A percentile compares a stretch with the other conserved stretches of the same genome.
These are phyloP conservation scores for Gnomoniopsis sp. DNA, from an alignment of 2,329 filamentous ascomycete genomes.

Conservation along the genomic window DNA sequence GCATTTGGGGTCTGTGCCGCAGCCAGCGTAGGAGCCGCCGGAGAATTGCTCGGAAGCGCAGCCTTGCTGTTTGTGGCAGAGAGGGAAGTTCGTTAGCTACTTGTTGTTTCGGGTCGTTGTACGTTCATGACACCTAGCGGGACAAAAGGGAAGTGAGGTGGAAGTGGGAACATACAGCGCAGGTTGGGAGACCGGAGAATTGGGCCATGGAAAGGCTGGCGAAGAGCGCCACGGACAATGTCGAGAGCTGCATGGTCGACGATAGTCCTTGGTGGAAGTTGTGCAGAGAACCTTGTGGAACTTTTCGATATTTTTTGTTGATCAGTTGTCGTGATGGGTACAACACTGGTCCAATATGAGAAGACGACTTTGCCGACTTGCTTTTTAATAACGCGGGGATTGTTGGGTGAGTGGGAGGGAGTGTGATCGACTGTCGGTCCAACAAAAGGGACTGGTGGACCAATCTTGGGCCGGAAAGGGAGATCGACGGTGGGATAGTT, in stretches of 20 bases:
- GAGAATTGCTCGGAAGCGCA: constrained; percentile 29
- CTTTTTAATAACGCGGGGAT: too few species aligned
- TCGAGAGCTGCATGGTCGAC: constrained; percentile 41
- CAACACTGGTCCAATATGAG: too few species aligned
- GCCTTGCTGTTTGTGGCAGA: constrained; percentile 22
- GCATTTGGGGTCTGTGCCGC: constrained; percentile 33
- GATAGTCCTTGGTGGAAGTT: neutral
- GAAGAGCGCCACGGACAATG: constrained; percentile 47
- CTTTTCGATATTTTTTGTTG: neutral
- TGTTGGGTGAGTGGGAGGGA: neutral
- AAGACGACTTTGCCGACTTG: too few species aligned
- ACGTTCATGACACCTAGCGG: neutral
- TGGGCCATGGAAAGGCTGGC: constrained; percentile 52
- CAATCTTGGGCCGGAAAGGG: too few species aligned
- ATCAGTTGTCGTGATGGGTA: too few species aligned
- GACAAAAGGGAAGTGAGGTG: neutral
- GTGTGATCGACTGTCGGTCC: neutral
- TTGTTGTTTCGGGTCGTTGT: too few species aligned
- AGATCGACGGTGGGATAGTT: too few species aligned
- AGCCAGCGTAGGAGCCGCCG: constrained; percentile 30
- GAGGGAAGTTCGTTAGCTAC: neutral
- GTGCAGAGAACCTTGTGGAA: neutral
- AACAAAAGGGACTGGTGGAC: too few species aligned
- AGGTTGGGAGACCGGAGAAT: constrained; percentile 43
- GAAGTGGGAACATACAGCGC: constrained; percentile 46